Percentiles rank a stretch among this genome's conserved stretches.
These are phyloP conservation scores for Cryptococcus sp. DNA, from an alignment of 1,284 basidiomycete species.

Conservation along the genomic window DNA sequence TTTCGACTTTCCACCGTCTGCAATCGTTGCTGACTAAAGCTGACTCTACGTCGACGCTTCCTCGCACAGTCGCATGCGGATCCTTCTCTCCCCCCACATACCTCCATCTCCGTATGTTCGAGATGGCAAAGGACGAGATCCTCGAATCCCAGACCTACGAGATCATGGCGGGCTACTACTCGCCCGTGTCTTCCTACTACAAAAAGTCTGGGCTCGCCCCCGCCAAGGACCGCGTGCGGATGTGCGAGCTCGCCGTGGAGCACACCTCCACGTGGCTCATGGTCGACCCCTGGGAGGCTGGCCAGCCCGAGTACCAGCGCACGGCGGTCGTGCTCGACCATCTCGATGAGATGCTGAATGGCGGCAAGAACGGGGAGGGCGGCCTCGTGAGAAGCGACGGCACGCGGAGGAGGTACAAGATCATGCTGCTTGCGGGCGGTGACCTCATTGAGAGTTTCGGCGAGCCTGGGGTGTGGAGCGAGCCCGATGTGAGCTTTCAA, in stretches of 20 bases:
- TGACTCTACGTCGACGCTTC: neutral
- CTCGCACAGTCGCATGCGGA: conserved; percentile 53
- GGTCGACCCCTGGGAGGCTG: conserved; percentile 96
- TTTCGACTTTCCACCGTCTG: neutral
- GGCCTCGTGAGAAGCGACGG: conserved; percentile 47
- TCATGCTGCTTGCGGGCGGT: conserved; percentile 95
- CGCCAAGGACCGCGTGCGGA: conserved; percentile 74
- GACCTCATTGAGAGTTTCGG: conserved; percentile 98
- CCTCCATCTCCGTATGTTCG: conserved; percentile 79
- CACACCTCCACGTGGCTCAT: conserved; percentile 60
- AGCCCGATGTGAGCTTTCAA: conserved; percentile 69
- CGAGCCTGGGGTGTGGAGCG: conserved; percentile 92
- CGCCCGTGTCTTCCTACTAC: conserved; percentile 89
- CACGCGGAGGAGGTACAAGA: conserved; percentile 52
- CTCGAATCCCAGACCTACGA: conserved; percentile 90
- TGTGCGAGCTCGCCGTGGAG: conserved; percentile 83
- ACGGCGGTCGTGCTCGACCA: conserved; percentile 95
- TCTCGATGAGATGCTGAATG: conserved; percentile 90
- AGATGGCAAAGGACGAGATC: conserved; percentile 95
- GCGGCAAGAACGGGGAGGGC: conserved; percentile 60
- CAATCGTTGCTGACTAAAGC: neutral
- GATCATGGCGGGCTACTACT: conserved; percentile 89
- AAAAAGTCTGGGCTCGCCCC: conserved; percentile 83
- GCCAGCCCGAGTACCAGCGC: conserved; percentile 83
- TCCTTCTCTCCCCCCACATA: conserved; percentile 59